Evolutionary conservation across 139 green algal species (phyloP), one percentile per base, ranked within the genome.

Genomic region (Chlamydomonas sp.): DNA sequence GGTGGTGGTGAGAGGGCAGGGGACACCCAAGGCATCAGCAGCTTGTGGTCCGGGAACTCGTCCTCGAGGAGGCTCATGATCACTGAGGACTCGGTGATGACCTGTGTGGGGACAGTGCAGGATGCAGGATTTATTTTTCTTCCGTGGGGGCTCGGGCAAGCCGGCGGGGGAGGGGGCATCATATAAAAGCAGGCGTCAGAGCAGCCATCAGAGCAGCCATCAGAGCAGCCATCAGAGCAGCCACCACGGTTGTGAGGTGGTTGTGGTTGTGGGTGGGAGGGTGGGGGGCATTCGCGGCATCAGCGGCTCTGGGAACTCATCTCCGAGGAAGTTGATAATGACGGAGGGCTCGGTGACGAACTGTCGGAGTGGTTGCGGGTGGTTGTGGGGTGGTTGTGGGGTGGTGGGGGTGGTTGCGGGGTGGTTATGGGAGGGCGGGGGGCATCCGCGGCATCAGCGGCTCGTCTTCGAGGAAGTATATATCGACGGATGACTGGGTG

Each of bases 51-150:
- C 0, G 87, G 88, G 74, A 95, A 95, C 16, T 70, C 29, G 58
- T 79, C 69, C 80, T 91, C 84, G 58, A 91, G 71, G 28, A 86
- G 72, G 22, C 50, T n/a, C 82, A 89, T 87, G 75, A 95, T 94
- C 24, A 79, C 69, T 3, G 73, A 72, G 2, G 75, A 84, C 71
- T 91, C 85, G 1, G 76, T 82, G 10, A 67, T n/a, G 5, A 96
- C 68, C 26, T 81, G n/a, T n/a, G n/a, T n/a, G n/a, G n/a, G n/a
- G n/a, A n/a, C n/a, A n/a, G n/a, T n/a, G n/a, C n/a, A n/a, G n/a
- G n/a, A n/a, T n/a, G n/a, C n/a, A n/a, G n/a, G n/a, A n/a, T n/a
- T n/a, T n/a, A n/a, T n/a, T n/a, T n/a, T n/a, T n/a, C n/a, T n/a
- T n/a, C n/a, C n/a, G n/a, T n/a, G n/a, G n/a, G n/a, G n/a, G n/a